Conservation (phyloP, 75 land plant species). For the Chamaecyparis obtusa region DNA sequence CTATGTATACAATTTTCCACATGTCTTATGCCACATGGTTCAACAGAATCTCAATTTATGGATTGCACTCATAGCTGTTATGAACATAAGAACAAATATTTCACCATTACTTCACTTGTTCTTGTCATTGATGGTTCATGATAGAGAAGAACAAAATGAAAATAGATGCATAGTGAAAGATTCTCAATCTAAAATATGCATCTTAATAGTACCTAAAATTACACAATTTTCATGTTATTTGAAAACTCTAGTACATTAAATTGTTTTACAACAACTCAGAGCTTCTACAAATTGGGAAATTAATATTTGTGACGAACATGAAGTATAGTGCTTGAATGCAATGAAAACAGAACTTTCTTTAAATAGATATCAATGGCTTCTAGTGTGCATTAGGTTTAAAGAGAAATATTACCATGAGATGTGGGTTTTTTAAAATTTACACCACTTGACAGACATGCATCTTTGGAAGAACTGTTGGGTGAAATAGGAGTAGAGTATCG, state of each 20-base stretch:
- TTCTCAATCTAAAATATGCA: background rate
- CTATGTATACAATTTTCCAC: too few species aligned
- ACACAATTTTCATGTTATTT: background rate
- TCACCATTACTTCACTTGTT: too few species aligned
- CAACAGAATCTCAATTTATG: too few species aligned
- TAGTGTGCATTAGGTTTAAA: background rate
- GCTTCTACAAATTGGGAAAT: background rate
- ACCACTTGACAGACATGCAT: background rate
- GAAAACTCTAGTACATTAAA: background rate
- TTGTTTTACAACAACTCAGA: background rate
- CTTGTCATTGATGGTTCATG: too few species aligned
- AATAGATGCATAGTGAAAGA: background rate
- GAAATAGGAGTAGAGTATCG: constrained; percentile 31
- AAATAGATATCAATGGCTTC: background rate
- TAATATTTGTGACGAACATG: background rate
- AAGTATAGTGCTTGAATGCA: background rate
- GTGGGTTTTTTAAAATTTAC: background rate
- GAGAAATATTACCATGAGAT: background rate
- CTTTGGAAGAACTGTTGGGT: constrained; percentile 19
- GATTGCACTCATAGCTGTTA: too few species aligned
- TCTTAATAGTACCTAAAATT: background rate
- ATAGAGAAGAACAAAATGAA: background rate
- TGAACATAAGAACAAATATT: too few species aligned
- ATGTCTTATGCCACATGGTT: too few species aligned
- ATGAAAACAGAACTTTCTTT: background rate